phyloP scores from a whole-genome alignment of 768 basidiomycete genomes.

The Boletus speciosus region DNA sequence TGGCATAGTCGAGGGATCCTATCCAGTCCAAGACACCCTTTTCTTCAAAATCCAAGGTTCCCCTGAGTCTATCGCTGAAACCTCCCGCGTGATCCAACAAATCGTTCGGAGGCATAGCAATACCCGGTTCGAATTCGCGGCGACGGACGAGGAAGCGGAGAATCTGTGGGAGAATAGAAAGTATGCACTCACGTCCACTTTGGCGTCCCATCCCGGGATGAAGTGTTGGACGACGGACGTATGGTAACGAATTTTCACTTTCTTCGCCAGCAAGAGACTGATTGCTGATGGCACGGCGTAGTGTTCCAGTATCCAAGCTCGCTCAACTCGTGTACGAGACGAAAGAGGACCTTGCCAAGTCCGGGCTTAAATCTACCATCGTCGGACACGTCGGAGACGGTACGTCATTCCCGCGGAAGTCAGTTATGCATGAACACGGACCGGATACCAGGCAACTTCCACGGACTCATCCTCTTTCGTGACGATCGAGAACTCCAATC shows the following conservation, averaged over 20 bases:
- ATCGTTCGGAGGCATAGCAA: constrained; percentile 71
- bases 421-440: background rate
- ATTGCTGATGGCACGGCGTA: constrained; percentile 18
- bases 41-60: constrained; percentile 94
- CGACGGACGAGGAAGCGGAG: constrained; percentile 70
- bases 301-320: constrained; percentile 67
- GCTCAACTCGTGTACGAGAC: constrained; percentile 74
- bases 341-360: constrained; percentile 65
- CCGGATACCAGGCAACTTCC: constrained; percentile 39
- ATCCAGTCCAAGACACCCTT: constrained; percentile 72
- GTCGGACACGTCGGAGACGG: constrained; percentile 83
- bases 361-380: constrained; percentile 62
- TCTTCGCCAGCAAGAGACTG: background rate
- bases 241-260: constrained; percentile 47
- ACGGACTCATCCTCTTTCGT: constrained; percentile 53
- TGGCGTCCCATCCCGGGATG: constrained; percentile 59
- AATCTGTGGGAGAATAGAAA: constrained; percentile 85
- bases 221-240: constrained; percentile 88
- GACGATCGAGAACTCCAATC: constrained; percentile 54
- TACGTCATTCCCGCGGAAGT: constrained; percentile 34
- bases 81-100: constrained; percentile 54
- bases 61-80: constrained; percentile 49
- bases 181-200: constrained; percentile 70
- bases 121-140: constrained; percentile 65
- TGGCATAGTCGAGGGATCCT: constrained; percentile 56